Evolutionary conservation across 2,329 filamentous ascomycete species (phyloP), one percentile per base, ranked within the genome.

Genomic region (Pestalotiopsis sp.): DNA sequence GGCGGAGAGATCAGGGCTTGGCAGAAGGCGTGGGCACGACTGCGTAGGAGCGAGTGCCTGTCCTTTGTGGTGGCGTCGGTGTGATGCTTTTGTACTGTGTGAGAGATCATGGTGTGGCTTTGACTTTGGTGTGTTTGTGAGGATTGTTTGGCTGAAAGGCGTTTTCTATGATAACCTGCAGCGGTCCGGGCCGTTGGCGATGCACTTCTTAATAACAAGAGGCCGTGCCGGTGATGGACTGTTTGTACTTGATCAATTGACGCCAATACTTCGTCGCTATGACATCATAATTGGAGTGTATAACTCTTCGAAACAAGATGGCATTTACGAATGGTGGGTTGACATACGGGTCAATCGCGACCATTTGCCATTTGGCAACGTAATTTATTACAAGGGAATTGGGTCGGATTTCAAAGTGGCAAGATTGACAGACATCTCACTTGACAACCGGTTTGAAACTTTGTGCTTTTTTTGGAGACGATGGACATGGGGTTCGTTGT

Each of bases 11-110:
- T 11, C 4, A 70, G 63, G 6, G 68, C 27, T 23, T 66, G 66
- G 62, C 68, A 70, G 49, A 70, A 70, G 66, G 66, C 66, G n/a
- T 70, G 66, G 25, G 68, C 68, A 38, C 58, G 66, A 20, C 36
- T 60, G 58, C 68, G 68, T 31, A 70, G 45, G 5, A 59, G 25
- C 12, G 68, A 60, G 14, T 41, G 20, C 27, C 65, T 64, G 23
- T 56, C 60, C 17, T 38, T 52, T 6, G 17, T 36, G 14, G 11
- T 36, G 13, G 57, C 23, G 14, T 64, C 45, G 49, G 31, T 14
- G 60, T 49, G 36, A 11, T 64, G 52, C 25, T 57, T 61, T 23
- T 68, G 66, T 20, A 69, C 56, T 5, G 65, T 41, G 49, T 62
- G 57, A 12, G 66, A 68, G 31, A 64, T 66, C 68, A 69, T 69